These are phyloP conservation scores for Trifolium repens DNA, from an alignment of 306 rosid species.

Conservation along the genomic window DNA sequence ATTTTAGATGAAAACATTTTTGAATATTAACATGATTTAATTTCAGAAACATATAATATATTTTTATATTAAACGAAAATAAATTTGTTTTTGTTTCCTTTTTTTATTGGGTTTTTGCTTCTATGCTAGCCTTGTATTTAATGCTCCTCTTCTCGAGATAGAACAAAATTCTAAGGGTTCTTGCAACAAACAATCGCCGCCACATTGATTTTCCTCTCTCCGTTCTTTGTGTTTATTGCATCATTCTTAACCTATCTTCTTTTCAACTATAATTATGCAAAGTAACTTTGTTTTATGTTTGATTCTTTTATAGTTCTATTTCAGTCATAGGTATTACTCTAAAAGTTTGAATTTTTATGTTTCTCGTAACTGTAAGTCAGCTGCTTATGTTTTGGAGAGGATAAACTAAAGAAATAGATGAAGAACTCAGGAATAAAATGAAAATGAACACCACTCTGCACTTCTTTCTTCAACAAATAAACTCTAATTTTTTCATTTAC, in stretches of 20 bases:
- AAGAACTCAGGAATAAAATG: too few species aligned
- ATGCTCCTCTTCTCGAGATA: conserved; percentile 52
- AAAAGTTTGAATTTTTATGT: background rate
- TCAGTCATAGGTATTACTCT: background rate
- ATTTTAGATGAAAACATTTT: too few species aligned
- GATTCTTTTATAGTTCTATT: background rate
- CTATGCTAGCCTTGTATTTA: conserved; percentile 42
- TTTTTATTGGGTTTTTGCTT: conserved; percentile 16
- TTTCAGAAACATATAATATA: background rate
- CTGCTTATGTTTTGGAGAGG: background rate
- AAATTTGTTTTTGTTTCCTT: background rate
- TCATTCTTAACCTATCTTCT: too few species aligned
- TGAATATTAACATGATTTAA: background rate
- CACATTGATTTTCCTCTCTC: conserved; percentile 54
- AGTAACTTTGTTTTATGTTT: background rate
- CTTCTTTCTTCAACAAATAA: too few species aligned
- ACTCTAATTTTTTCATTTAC: too few species aligned
- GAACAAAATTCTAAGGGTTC: conserved; percentile 94
- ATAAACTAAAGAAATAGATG: too few species aligned
- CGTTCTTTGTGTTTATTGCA: background rate
- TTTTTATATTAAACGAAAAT: background rate
- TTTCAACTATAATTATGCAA: too few species aligned
- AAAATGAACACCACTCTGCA: too few species aligned
- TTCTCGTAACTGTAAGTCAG: background rate
- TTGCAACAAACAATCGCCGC: conserved; percentile 81